These are phyloP conservation scores for Ophiostoma australiae DNA, from an alignment of 2,329 filamentous ascomycete species.

Conservation along the genomic window DNA sequence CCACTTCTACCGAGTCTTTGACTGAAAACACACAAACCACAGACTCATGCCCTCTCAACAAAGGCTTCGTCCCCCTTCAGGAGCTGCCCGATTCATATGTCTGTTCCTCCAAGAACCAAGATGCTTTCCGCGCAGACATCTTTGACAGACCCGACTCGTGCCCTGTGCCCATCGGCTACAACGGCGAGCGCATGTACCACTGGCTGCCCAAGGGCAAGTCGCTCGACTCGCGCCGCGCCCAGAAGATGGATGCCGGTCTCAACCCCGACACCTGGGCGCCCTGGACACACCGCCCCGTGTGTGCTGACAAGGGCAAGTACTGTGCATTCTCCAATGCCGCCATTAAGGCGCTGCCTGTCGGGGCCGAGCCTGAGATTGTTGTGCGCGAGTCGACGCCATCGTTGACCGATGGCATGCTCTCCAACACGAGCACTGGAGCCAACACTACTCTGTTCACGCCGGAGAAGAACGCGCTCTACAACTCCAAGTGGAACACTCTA, in stretches of 20 bases:
- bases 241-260: background rate
- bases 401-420: background rate
- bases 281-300: constrained; percentile 32
- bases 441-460: background rate
- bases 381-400: background rate
- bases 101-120: constrained; percentile 14
- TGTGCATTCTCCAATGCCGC: constrained; percentile 30
- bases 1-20: background rate
- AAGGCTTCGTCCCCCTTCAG: background rate
- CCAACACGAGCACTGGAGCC: background rate
- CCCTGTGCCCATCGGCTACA: constrained; percentile 16
- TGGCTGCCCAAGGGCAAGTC: constrained; percentile 5
- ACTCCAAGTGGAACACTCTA: constrained; percentile 4
- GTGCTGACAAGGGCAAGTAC: constrained; percentile 27
- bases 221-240: background rate
- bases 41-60: constrained; percentile 4
- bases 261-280: constrained; percentile 27
- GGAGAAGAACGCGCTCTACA: constrained; percentile 6
- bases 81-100: background rate
- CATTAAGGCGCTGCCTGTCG: constrained; percentile 23
- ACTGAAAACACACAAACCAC: background rate
- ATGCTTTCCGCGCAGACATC: background rate
- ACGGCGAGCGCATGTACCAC: constrained; percentile 20
- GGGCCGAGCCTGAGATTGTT: background rate
- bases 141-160: background rate